phyloP scores from a whole-genome alignment of 768 basidiomycete species.

The Auriscalpium orientale region DNA sequence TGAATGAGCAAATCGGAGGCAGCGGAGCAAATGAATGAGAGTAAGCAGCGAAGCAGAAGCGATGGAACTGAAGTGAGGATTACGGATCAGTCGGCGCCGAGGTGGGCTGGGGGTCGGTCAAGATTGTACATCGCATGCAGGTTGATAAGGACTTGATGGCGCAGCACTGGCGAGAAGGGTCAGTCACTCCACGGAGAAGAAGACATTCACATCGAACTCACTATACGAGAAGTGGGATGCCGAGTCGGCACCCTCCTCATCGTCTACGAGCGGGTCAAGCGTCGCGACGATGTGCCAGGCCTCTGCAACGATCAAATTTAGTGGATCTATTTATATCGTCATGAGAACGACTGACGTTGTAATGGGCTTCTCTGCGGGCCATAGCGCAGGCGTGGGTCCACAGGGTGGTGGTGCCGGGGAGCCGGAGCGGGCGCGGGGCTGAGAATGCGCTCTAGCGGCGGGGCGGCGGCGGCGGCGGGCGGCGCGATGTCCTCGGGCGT shows the following conservation, averaged over 20 bases:
- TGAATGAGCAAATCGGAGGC: not conserved
- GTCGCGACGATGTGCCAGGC: slow-evolving; percentile 63
- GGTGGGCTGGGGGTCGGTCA: not conserved
- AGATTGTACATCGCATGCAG: slow-evolving; percentile 1
- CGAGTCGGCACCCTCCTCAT: slow-evolving; percentile 62
- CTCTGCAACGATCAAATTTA: slow-evolving; percentile 33
- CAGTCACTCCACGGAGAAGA: not conserved
- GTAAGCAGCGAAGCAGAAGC: not conserved
- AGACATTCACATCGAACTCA: slow-evolving; percentile 24
- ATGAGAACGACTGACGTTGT: slow-evolving; percentile 44
- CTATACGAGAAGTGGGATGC: slow-evolving; percentile 59
- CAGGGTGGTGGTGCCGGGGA: slow-evolving; percentile 30
- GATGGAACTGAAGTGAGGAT: no score
- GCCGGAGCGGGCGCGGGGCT: slow-evolving; percentile 23
- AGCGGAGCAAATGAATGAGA: not conserved
- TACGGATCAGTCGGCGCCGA: not conserved
- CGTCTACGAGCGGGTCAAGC: slow-evolving; percentile 67
- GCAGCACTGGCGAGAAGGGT: slow-evolving; percentile 8
- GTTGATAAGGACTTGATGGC: slow-evolving; percentile 10
- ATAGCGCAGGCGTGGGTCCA: slow-evolving; percentile 3
- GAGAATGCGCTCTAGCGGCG: slow-evolving; percentile 1
- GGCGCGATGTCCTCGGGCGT: not conserved
- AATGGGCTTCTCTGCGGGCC: slow-evolving; percentile 35
- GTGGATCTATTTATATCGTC: not conserved
- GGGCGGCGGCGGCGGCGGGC: not conserved